Percentiles rank a stretch among this genome's conserved stretches.
phyloP scores from a whole-genome alignment of 2,329 filamentous ascomycete genomes.

The Orbilia blumenaviensis region DNA sequence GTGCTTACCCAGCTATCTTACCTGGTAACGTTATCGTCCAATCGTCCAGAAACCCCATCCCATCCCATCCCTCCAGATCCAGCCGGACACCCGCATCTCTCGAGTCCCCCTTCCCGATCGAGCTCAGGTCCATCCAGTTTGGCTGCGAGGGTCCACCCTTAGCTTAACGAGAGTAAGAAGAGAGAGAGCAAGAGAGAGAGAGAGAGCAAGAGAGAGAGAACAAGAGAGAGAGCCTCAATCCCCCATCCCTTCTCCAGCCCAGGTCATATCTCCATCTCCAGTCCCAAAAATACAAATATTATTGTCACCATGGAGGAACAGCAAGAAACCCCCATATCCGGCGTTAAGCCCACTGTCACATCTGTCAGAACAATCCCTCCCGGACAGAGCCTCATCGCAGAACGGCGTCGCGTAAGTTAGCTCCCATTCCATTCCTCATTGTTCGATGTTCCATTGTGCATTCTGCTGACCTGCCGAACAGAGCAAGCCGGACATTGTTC shows the following conservation, averaged over 20 bases:
- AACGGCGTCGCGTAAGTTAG: conserved; percentile 33
- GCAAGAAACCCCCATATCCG: conserved; percentile 42
- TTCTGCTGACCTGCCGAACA: conserved; percentile 23
- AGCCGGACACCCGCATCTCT: not conserved
- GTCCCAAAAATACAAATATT: not conserved
- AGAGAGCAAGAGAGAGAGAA: too few species aligned
- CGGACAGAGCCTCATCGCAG: conserved; percentile 50
- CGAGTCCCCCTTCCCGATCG: not conserved
- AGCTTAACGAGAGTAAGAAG: not conserved
- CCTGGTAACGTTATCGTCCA: too few species aligned
- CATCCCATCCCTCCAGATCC: not conserved
- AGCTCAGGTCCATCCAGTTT: not conserved
- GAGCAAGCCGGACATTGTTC: conserved; percentile 51
- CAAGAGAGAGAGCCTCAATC: not conserved
- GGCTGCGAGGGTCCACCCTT: not conserved
- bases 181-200: too few species aligned
- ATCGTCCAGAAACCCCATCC: too few species aligned
- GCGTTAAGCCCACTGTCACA: conserved; percentile 47
- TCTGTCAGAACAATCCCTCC: conserved; percentile 15
- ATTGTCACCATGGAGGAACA: conserved; percentile 42
- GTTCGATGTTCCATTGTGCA: not conserved
- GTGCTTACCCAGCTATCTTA: too few species aligned
- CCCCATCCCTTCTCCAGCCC: not conserved
- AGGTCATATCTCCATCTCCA: not conserved
- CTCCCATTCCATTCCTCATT: not conserved